These are phyloP conservation scores for Pestalotiopsis sp. DNA, from an alignment of 2,329 filamentous ascomycete genomes.

Conservation along the genomic window DNA sequence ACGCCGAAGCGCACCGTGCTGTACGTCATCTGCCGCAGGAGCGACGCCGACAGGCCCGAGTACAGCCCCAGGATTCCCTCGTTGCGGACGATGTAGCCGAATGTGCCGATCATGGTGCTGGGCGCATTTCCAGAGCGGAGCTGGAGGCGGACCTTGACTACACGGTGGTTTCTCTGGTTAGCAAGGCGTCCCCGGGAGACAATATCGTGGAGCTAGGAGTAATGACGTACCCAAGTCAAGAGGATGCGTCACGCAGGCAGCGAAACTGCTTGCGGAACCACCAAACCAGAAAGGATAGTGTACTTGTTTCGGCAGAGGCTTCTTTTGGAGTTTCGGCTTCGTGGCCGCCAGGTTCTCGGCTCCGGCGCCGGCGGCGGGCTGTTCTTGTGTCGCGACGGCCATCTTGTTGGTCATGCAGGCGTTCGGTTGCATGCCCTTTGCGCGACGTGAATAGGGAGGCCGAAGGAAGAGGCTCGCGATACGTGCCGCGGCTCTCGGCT, in stretches of 20 bases:
- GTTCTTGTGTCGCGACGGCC: conserved; percentile 15
- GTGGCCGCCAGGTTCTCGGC: neutral
- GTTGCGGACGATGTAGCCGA: conserved; percentile 76
- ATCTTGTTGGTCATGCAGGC: conserved; percentile 16
- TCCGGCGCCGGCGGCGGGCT: conserved; percentile 23
- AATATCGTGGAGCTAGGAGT: neutral
- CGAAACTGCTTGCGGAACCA: conserved; percentile 89
- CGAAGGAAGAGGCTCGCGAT: conserved; percentile 1
- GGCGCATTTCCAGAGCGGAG: conserved; percentile 76
- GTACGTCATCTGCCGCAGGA: conserved; percentile 94
- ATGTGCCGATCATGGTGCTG: conserved; percentile 83
- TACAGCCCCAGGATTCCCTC: conserved; percentile 85
- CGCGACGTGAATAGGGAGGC: neutral
- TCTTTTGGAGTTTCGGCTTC: conserved; percentile 35
- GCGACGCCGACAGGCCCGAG: conserved; percentile 86
- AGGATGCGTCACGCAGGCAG: conserved; percentile 89
- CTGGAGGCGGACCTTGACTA: conserved; percentile 79
- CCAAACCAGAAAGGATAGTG: conserved; percentile 93
- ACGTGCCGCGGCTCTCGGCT: conserved; percentile 8
- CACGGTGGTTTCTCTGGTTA: neutral
- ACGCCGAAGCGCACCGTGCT: conserved; percentile 95
- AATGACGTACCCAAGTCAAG: conserved; percentile 78
- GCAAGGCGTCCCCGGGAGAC: neutral
- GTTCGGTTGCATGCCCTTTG: conserved; percentile 13
- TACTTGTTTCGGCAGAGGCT: conserved; percentile 41